Evolutionary conservation across 371 early-diverging fungal genomes (phyloP).

Genomic region (Mucor ambiguus): DNA sequence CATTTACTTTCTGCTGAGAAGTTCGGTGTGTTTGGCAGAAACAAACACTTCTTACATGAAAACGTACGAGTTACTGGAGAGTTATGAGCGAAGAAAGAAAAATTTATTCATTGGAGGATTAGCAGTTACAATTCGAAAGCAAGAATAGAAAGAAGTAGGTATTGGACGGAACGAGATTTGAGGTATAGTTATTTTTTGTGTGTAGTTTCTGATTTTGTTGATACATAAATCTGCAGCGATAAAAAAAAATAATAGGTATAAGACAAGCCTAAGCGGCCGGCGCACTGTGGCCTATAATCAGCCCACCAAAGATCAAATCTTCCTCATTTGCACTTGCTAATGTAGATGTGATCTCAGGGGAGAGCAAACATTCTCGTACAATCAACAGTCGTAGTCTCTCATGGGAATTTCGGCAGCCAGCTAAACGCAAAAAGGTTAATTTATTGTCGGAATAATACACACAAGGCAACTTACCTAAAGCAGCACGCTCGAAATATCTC

Average conservation of each 20-base stretch:
- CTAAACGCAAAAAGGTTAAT: conserved; percentile 15
- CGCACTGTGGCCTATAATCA: conserved; percentile 33
- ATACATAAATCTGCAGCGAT: not conserved
- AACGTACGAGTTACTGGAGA: not conserved
- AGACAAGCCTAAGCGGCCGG: conserved; percentile 28
- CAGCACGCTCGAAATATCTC: conserved; percentile 70
- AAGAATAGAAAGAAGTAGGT: not conserved
- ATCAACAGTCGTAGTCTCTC: conserved; percentile 56
- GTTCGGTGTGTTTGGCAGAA: not conserved
- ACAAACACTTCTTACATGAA: not conserved
- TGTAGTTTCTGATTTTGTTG: not conserved
- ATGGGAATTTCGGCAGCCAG: conserved; percentile 59
- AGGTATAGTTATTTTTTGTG: conserved; percentile 2
- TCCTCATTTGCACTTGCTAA: conserved; percentile 19
- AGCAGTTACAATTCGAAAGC: not conserved
- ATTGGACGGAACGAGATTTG: not conserved
- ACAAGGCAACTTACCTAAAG: conserved; percentile 31
- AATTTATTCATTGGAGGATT: not conserved
- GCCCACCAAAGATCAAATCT: conserved; percentile 23
- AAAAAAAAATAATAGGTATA: conserved; percentile 4
- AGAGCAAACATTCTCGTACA: conserved; percentile 50
- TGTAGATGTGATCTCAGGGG: conserved; percentile 14
- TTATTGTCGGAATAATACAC: not conserved
- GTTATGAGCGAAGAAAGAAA: too few species aligned
- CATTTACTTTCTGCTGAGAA: not conserved